phyloP scores from a whole-genome alignment of 2,329 filamentous ascomycete species.

The Apiospora pterosperma region DNA sequence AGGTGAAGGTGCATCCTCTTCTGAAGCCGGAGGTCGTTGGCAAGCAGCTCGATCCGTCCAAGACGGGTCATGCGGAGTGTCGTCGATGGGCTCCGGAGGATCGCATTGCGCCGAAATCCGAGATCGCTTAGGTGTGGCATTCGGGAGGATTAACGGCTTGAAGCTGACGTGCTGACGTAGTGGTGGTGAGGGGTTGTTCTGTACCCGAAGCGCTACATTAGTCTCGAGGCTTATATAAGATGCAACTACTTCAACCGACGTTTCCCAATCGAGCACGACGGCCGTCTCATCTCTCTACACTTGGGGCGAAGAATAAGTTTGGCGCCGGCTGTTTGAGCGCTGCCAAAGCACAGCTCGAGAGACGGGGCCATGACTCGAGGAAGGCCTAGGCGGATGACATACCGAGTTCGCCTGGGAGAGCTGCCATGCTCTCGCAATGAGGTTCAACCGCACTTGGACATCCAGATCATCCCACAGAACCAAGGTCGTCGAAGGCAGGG shows the following conservation, averaged over 20 bases:
- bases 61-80: slow-evolving; percentile 15
- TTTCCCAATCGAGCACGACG: background rate
- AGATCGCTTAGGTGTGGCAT: slow-evolving; percentile 34
- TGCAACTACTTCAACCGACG: background rate
- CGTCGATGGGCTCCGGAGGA: slow-evolving; percentile 13
- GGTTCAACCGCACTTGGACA: slow-evolving; percentile 30
- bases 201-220: slow-evolving; percentile 15
- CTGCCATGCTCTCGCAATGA: slow-evolving; percentile 40
- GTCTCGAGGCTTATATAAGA: slow-evolving; percentile 12
- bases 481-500: slow-evolving; percentile 27
- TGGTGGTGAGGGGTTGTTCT: slow-evolving; percentile 9
- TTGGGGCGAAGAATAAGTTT: background rate
- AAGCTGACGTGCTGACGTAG: slow-evolving; percentile 9
- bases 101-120: slow-evolving; percentile 17
- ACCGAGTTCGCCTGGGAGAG: slow-evolving; percentile 26
- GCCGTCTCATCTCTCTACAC: background rate
- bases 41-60: slow-evolving; percentile 19
- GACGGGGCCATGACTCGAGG: background rate
- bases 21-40: slow-evolving; percentile 23
- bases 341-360: background rate
- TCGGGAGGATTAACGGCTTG: slow-evolving; percentile 26
- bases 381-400: slow-evolving; percentile 15
- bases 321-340: background rate
- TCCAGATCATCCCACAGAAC: slow-evolving; percentile 33
- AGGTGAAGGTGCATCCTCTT: slow-evolving; percentile 20